These are phyloP conservation scores for Lanmaoa pseudosensibilis DNA, from an alignment of 768 basidiomycete genomes.

Conservation along the genomic window DNA sequence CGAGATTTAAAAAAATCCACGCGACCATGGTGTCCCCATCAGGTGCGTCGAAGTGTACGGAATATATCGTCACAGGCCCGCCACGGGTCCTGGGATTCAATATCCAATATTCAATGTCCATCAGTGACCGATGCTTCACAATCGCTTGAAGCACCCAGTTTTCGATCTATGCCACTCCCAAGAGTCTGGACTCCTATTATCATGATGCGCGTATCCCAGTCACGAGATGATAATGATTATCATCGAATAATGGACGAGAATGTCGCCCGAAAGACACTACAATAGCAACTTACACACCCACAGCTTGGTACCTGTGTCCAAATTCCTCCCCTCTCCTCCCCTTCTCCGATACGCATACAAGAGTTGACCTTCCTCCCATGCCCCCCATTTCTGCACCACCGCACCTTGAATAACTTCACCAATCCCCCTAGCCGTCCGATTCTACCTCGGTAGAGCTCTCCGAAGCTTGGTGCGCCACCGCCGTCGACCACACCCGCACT, in stretches of 20 bases:
- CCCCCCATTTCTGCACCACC: not conserved
- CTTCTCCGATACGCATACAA: not conserved
- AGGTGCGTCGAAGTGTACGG: not conserved
- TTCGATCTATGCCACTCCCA: too few relatives aligned
- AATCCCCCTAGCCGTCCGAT: slow-evolving; percentile 13
- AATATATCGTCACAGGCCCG: not conserved
- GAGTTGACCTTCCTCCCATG: not conserved
- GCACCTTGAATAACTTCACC: not conserved
- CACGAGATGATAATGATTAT: not conserved
- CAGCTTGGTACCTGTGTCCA: not conserved
- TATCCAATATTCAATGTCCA: too few relatives aligned
- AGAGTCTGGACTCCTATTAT: too few relatives aligned
- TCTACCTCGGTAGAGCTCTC: slow-evolving; percentile 24
- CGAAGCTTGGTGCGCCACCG: slow-evolving; percentile 2
- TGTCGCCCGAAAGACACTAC: too few relatives aligned
- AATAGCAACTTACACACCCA: not conserved
- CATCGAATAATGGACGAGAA: not conserved
- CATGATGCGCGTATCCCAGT: too few relatives aligned
- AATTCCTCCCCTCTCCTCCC: too few relatives aligned
- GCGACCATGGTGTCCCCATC: too few relatives aligned
- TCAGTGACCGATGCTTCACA: not conserved
- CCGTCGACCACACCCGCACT: slow-evolving; percentile 70
- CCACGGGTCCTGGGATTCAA: not conserved
- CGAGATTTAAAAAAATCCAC: not conserved
- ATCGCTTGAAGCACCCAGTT: not conserved